Evolutionary conservation across 1,139 yeast genomes (phyloP).

Genomic region (Taiozyma onychis): DNA sequence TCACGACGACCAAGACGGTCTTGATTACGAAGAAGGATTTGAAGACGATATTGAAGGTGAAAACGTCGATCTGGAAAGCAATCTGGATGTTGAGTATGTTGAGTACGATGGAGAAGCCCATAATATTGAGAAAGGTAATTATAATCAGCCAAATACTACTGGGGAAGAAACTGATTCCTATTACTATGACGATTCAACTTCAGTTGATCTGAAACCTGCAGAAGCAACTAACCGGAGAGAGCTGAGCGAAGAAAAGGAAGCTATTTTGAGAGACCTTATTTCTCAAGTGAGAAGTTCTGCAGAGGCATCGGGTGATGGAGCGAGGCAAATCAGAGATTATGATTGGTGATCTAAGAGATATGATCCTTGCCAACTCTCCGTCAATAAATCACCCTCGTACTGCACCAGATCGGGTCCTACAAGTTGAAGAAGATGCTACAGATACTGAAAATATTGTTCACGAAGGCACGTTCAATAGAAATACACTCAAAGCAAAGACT

Average conservation of each 20-base stretch:
- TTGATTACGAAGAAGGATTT: background rate
- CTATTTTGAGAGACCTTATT: background rate
- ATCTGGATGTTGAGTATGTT: background rate
- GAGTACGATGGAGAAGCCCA: background rate
- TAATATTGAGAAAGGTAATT: background rate
- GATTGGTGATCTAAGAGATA: conserved; percentile 3
- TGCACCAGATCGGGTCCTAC: too few relatives aligned
- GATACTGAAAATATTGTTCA: background rate
- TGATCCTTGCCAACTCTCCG: conserved; percentile 6
- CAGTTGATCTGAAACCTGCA: background rate
- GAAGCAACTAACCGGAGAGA: background rate
- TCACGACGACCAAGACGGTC: background rate
- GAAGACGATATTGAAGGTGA: conserved; percentile 1
- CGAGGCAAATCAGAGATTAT: conserved; percentile 7
- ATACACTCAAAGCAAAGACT: background rate
- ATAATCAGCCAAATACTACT: background rate
- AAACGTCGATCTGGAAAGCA: background rate
- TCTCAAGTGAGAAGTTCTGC: background rate
- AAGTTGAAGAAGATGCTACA: background rate
- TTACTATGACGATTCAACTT: background rate
- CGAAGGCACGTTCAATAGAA: background rate
- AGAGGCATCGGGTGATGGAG: background rate
- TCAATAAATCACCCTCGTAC: background rate
- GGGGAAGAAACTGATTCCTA: background rate
- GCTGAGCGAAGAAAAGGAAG: background rate